Evolutionary conservation across 257 asterid species (phyloP), one percentile per base, ranked within the genome.

Genomic region (Gardenia jasminoides): DNA sequence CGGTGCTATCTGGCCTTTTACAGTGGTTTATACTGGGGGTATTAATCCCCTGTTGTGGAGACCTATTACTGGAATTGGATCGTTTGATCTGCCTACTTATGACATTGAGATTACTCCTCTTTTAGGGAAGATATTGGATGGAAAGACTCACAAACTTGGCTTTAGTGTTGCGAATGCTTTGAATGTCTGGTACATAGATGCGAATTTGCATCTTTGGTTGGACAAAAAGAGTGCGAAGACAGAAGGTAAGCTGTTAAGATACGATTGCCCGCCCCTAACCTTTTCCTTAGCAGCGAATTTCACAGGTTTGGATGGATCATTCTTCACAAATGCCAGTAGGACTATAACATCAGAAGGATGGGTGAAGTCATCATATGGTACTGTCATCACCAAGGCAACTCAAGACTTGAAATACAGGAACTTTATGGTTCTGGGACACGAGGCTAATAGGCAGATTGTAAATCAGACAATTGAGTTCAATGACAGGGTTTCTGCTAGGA

Each of bases 151-250:
- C 77, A 61, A 72, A 41, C 77, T 94, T 10, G 80, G 82, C 6
- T 92, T 93, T 28, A 70, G 88, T 7, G 97, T 91, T 46, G 87
- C 92, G 0, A 89, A 88, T 67, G 98, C 94, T 36, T 83, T 92
- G 67, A 92, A 88, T 67, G 95, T 88, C 2, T 94, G 98, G 98
- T 94, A 82, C 19, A 67, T 93, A 39, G 92, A 93, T 76, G 97
- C 98, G 15, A 94, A 94, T 88, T 79, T 92, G 88, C 98, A 94
- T 75, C 88, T 94, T 50, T 94, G 97, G 97, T 66, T 94, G 81
- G 98, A 92, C 48, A 65, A 64, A 50, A 84, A 83, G 81, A 84
- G 87, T 24, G 79, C 33, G 30, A 88, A 71, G 69, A 89, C 91
- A 10, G 80, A 73, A 62, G 97, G 92, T 66, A 86, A 84, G 87